These are phyloP conservation scores for Evernia prunastri DNA, from an alignment of 495 filamentous ascomycete genomes.

Conservation along the genomic window DNA sequence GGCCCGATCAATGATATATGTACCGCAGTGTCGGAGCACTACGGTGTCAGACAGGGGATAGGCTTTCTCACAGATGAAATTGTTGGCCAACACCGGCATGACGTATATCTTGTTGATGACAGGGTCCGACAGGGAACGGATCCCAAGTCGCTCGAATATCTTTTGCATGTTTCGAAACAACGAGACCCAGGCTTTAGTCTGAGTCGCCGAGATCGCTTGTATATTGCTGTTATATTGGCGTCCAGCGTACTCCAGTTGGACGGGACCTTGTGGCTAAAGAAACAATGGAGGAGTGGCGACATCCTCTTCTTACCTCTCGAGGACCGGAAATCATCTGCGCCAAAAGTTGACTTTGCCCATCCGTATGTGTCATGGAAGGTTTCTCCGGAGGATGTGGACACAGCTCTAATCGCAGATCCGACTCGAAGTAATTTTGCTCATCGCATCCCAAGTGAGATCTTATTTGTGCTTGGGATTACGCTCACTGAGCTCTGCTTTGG, in stretches of 20 bases:
- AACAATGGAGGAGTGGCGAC: slow-evolving; percentile 29
- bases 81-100: neutral
- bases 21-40: neutral
- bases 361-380: slow-evolving; percentile 1
- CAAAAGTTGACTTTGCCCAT: neutral
- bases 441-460: slow-evolving; percentile 27
- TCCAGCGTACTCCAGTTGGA: slow-evolving; percentile 35
- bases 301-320: slow-evolving; percentile 22
- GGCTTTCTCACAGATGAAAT: slow-evolving; percentile 2
- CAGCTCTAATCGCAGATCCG: neutral
- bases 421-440: neutral
- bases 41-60: neutral
- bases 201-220: slow-evolving; percentile 29
- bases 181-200: neutral
- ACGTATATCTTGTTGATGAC: slow-evolving; percentile 1
- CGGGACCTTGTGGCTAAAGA: slow-evolving; percentile 30
- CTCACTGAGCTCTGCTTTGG: slow-evolving; percentile 33
- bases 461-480: slow-evolving; percentile 31
- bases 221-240: slow-evolving; percentile 31
- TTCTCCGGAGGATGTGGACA: neutral
- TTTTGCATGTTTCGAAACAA: neutral
- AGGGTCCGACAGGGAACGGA: neutral
- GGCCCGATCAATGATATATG: slow-evolving; percentile 1
- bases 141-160: slow-evolving; percentile 11
- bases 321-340: neutral